A percentile compares a stretch with the other conserved stretches of the same genome.
phyloP scores from a whole-genome alignment of 2,329 filamentous ascomycete genomes.

The Escovopsis sp. region DNA sequence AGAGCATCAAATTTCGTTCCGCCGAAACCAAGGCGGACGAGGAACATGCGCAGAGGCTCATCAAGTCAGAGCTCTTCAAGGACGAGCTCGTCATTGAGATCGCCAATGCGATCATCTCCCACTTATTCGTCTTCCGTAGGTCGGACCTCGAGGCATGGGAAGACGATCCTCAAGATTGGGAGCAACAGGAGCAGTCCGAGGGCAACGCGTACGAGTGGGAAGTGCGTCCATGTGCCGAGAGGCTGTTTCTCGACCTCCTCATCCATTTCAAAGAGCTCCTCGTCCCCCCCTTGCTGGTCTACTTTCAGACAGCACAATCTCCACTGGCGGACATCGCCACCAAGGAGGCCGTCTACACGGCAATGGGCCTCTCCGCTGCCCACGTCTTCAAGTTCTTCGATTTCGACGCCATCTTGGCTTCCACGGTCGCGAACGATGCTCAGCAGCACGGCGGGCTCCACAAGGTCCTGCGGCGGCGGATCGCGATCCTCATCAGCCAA shows the following conservation, averaged over 20 bases:
- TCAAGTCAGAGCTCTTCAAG: slow-evolving; percentile 63
- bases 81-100: slow-evolving; percentile 65
- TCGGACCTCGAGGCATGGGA: slow-evolving; percentile 85
- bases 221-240: slow-evolving; percentile 82
- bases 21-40: slow-evolving; percentile 64
- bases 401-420: slow-evolving; percentile 65
- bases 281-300: slow-evolving; percentile 61
- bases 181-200: slow-evolving; percentile 72
- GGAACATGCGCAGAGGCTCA: slow-evolving; percentile 47
- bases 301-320: slow-evolving; percentile 67
- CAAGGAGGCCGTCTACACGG: slow-evolving; percentile 91
- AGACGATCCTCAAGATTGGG: slow-evolving; percentile 91
- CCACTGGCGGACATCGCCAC: slow-evolving; percentile 54
- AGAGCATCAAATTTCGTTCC: slow-evolving; percentile 73
- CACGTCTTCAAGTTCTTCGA: slow-evolving; percentile 62
- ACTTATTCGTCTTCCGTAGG: slow-evolving; percentile 75
- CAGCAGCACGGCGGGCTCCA: slow-evolving; percentile 48
- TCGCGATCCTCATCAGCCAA: slow-evolving; percentile 76
- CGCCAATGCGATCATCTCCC: slow-evolving; percentile 71
- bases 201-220: slow-evolving; percentile 85
- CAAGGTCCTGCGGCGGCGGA: slow-evolving; percentile 73
- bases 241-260: slow-evolving; percentile 81
- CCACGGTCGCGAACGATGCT: slow-evolving; percentile 63
- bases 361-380: slow-evolving; percentile 72
- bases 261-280: slow-evolving; percentile 77